Base-by-base conservation (phyloP, 1,284 basidiomycete genomes). In the Pyrrhoderma lamaoense region DNA sequence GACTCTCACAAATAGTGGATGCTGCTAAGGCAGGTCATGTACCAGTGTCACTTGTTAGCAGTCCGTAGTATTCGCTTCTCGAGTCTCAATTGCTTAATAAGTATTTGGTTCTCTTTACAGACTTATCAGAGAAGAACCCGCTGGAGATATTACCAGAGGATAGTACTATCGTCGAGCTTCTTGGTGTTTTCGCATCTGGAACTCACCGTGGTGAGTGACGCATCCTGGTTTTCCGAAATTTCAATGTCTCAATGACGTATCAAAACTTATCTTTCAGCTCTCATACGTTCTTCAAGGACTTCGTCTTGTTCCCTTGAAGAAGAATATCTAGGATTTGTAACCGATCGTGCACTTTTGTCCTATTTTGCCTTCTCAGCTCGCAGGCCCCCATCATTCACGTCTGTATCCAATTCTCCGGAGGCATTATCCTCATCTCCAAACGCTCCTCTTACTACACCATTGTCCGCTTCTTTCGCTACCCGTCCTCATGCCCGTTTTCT, bases 101-200 rank as follows among this genome's bases (percentile, higher is more conserved):
- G 2, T 22, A 43, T 18, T 51, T 35, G 44, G 35, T 14, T 43
- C 51, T n/a, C 8, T 42, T 5, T 5, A 31, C 42, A 89, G 86
- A 89, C 63, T 69, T 89, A 39, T 89, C 86, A 8, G 83, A 87
- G 65, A 89, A 89, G 70, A 89, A 89, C 55, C 81, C 83, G 8
- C 70, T 89, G 16, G 74, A 84, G 51, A 71, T 70, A 23, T 64
- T 89, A 7, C 72, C 80, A 0, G 67, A 83, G 53, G 74, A 81
- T 44, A 80, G 84, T 2, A 80, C 74, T 1, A 60, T 86, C 34
- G 64, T 87, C 5, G 76, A 79, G 2, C 67, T 89, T 2, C 67
- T 89, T 4, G 72, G 74, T 45, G 63, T 82, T 2, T 88, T 89
- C 59, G 75, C 82, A 18, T 71, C 74, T 35, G 86, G 87, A 16